Percentiles rank a stretch among this genome's conserved stretches.
Conservation (phyloP, 2,329 filamentous ascomycete genomes). For the Stachybotrys chlorohalonatus region DNA sequence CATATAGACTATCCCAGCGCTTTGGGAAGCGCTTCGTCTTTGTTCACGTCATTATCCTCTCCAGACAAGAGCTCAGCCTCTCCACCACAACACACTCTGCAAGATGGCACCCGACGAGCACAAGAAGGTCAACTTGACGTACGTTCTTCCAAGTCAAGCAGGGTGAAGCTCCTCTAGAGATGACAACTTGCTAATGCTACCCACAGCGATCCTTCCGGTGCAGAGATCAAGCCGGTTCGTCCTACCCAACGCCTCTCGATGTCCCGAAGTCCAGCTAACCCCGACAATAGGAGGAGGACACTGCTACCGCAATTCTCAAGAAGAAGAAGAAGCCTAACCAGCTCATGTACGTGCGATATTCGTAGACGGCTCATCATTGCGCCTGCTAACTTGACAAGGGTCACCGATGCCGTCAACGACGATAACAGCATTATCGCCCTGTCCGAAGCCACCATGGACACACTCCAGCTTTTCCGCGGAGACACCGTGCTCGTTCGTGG, state of each 20-base stretch:
- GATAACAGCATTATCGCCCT: slow-evolving; percentile 99
- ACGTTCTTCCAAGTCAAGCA: slow-evolving; percentile 27
- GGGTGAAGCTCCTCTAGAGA: neutral
- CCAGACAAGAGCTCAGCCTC: neutral
- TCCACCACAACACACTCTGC: slow-evolving; percentile 18
- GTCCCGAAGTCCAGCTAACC: slow-evolving; percentile 22
- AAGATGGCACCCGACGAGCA: slow-evolving; percentile 62
- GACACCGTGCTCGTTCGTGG: slow-evolving; percentile 97
- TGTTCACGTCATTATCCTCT: neutral
- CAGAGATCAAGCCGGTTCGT: slow-evolving; percentile 74
- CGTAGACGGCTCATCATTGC: neutral
- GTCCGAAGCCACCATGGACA: slow-evolving; percentile 98
- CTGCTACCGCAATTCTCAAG: slow-evolving; percentile 92
- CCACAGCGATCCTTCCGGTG: slow-evolving; percentile 75
- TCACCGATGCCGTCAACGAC: slow-evolving; percentile 97
- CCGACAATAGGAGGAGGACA: slow-evolving; percentile 66
- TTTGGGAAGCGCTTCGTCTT: neutral
- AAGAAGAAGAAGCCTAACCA: slow-evolving; percentile 99
- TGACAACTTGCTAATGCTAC: slow-evolving; percentile 22
- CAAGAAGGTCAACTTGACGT: slow-evolving; percentile 81
- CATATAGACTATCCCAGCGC: slow-evolving; percentile 1
- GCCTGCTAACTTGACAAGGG: slow-evolving; percentile 44
- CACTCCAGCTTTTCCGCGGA: slow-evolving; percentile 94
- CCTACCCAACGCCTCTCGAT: slow-evolving; percentile 8
- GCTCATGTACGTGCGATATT: slow-evolving; percentile 62